Evolutionary conservation across 768 basidiomycete genomes (phyloP).

Genomic region (Butyriboletus loyo): DNA sequence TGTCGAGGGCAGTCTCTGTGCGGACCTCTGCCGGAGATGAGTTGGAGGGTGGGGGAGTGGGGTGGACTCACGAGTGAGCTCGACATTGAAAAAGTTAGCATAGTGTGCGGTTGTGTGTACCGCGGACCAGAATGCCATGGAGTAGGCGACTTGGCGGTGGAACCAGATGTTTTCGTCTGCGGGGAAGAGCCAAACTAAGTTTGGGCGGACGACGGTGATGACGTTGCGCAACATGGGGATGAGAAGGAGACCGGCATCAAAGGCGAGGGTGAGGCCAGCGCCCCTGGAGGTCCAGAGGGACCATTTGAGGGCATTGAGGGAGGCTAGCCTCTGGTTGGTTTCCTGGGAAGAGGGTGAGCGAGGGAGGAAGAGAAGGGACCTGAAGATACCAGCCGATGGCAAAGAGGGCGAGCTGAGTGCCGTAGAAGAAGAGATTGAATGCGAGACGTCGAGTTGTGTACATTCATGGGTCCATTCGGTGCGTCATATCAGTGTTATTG

Average conservation of each 20-base stretch:
- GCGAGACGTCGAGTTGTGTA: too few species aligned
- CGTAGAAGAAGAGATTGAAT: conserved; percentile 81
- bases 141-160: conserved; percentile 92
- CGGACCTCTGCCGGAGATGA: conserved; percentile 64
- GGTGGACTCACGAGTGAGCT: conserved; percentile 65
- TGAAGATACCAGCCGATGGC: conserved; percentile 88
- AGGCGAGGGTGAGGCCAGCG: conserved; percentile 86
- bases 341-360: conserved; percentile 37
- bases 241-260: conserved; percentile 82
- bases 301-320: conserved; percentile 74
- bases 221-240: conserved; percentile 89
- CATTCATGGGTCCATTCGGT: too few species aligned
- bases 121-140: conserved; percentile 89
- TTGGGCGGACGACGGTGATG: conserved; percentile 80
- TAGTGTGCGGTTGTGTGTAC: conserved; percentile 94
- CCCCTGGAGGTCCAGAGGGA: conserved; percentile 92
- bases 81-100: conserved; percentile 91
- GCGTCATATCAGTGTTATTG: background rate
- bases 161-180: conserved; percentile 97
- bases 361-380: conserved; percentile 34
- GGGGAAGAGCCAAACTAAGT: conserved; percentile 78
- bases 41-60: background rate
- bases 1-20: conserved; percentile 68
- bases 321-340: conserved; percentile 60
- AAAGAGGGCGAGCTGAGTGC: conserved; percentile 70